Conservation (phyloP, 2,329 filamentous ascomycete genomes). For the Calonectria leucothoes region DNA sequence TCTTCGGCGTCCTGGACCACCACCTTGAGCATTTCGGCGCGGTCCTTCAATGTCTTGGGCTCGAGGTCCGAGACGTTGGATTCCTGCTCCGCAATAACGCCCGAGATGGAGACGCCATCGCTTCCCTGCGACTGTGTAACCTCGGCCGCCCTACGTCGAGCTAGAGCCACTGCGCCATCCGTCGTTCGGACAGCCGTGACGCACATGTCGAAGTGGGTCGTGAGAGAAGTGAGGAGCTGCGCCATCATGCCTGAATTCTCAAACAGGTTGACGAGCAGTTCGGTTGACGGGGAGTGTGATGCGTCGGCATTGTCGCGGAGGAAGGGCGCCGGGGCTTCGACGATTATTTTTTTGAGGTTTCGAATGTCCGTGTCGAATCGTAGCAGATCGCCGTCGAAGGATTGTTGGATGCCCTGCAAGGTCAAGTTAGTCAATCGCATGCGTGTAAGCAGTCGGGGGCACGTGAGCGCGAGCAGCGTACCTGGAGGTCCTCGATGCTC, state of each 20-base stretch:
- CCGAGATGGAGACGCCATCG: conserved; percentile 72
- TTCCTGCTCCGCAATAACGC: conserved; percentile 71
- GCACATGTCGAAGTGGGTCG: conserved; percentile 91
- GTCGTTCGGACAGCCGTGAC: conserved; percentile 92
- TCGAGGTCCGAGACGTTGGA: conserved; percentile 66
- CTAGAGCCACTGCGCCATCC: conserved; percentile 79
- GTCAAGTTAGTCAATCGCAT: conserved; percentile 20
- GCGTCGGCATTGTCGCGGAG: conserved; percentile 49
- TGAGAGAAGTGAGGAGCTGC: conserved; percentile 80
- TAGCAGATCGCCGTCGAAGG: conserved; percentile 81
- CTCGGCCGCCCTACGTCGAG: conserved; percentile 76
- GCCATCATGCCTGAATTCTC: conserved; percentile 86
- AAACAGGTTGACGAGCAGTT: conserved; percentile 73
- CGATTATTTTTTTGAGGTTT: conserved; percentile 69
- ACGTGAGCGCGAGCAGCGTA: conserved; percentile 41
- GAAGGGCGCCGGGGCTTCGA: conserved; percentile 51
- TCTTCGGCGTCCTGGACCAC: conserved; percentile 77
- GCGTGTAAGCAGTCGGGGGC: not conserved
- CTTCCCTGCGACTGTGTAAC: conserved; percentile 60
- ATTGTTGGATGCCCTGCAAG: conserved; percentile 69
- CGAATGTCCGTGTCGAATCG: conserved; percentile 81
- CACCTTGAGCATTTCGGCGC: conserved; percentile 84
- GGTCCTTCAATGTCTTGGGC: conserved; percentile 80
- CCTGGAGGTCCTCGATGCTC: conserved; percentile 78
- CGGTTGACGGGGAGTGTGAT: conserved; percentile 54